Evolutionary conservation across 2,329 filamentous ascomycete genomes (phyloP), one percentile per base, ranked within the genome.

Genomic region (Penicillium sp.): DNA sequence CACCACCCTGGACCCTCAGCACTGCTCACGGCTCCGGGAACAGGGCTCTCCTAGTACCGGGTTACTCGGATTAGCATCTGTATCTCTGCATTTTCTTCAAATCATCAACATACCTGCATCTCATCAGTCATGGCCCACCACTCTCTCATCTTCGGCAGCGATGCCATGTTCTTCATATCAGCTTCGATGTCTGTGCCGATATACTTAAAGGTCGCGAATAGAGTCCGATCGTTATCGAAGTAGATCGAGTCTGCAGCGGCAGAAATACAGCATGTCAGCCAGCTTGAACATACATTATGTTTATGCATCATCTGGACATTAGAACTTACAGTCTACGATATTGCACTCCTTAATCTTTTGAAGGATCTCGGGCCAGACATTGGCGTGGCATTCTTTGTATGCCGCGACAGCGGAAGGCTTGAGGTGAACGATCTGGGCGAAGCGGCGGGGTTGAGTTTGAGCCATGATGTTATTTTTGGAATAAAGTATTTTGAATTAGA

Each of bases 91-190:
- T 44, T 23, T 18, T 29, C 15, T 35, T 21, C 39, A 15, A 16
- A 18, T 29, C 8, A 2, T 18, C 31, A 44, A 50, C 56, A 37
- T 58, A 70, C 86, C 74, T 92, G 89, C 79, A 86, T 90, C 15
- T 79, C 78, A 70, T 93, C 89, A 47, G 89, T 92, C 85, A 92
- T 87, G 55, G 77, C 77, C 89, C 89, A 93, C 90, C 89, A 93
- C 70, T 88, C 85, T 52, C 84, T 81, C 34, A 92, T 87, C 66
- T 86, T 86, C 1, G 83, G 81, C 63, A 91, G 90, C 54, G 83
- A 84, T 1, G 81, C 79, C 88, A 92, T 91, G 58, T 78, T 80
- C 71, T 83, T 81, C 90, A 93, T 92, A 67, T 93, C 89, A 10
- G 79, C 86, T 3, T 82, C 85, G 57, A 83, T 91, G 60, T 90